Percentiles rank a stretch among this genome's conserved stretches.
These are phyloP conservation scores for Mucor piriformis DNA, from an alignment of 371 early-diverging fungal species.

Conservation along the genomic window DNA sequence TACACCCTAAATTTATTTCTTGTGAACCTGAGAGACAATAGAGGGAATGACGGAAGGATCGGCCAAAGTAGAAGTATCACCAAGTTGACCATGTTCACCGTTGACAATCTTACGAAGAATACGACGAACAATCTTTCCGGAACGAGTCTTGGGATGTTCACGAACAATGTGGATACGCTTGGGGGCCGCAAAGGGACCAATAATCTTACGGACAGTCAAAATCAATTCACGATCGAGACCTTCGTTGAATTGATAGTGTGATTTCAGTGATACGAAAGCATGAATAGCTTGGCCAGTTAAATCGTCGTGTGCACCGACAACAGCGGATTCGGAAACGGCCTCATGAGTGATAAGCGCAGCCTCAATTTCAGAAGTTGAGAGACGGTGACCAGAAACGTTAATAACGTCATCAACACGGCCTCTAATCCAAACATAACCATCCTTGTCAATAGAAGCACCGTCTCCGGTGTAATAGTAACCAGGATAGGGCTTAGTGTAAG, in stretches of 20 bases:
- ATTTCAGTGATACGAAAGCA: slow-evolving; percentile 75
- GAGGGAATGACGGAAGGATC: slow-evolving; percentile 60
- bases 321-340: slow-evolving; percentile 92
- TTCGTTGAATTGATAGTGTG: slow-evolving; percentile 65
- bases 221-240: slow-evolving; percentile 66
- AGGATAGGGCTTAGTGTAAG: slow-evolving; percentile 87
- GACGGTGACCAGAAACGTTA: slow-evolving; percentile 97
- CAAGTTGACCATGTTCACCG: slow-evolving; percentile 83
- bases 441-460: slow-evolving; percentile 84
- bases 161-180: slow-evolving; percentile 81
- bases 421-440: slow-evolving; percentile 92
- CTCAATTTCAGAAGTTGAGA: slow-evolving; percentile 96
- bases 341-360: slow-evolving; percentile 79
- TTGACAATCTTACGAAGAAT: slow-evolving; percentile 92
- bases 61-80: slow-evolving; percentile 87
- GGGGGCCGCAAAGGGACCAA: slow-evolving; percentile 96
- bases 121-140: slow-evolving; percentile 96
- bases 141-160: slow-evolving; percentile 97
- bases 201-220: slow-evolving; percentile 80
- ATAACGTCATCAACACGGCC: slow-evolving; percentile 73
- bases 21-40: slow-evolving; percentile 15
- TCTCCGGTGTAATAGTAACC: slow-evolving; percentile 91
- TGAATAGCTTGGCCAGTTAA: slow-evolving; percentile 89
- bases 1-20: neutral
- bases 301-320: slow-evolving; percentile 90